A percentile compares a stretch with the other conserved stretches of the same genome.
Conservation (phyloP, 371 early-diverging fungal genomes). For the Haplosporangium sp. region DNA sequence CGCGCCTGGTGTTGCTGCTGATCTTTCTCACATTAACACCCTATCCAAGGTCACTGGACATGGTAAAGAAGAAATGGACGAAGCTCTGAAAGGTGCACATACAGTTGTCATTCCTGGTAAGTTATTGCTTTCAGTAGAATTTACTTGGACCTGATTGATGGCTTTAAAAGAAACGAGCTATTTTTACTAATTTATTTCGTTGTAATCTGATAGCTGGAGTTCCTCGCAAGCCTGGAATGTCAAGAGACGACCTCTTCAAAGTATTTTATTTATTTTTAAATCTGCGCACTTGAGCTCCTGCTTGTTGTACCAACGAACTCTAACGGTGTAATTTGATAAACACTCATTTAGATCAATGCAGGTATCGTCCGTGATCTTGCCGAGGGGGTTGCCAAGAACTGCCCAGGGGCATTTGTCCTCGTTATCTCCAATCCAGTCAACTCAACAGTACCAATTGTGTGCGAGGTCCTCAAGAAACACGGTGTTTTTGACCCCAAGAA, state of each 20-base stretch:
- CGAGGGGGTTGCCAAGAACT: conserved; percentile 77
- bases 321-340: too few species aligned
- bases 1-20: conserved; percentile 97
- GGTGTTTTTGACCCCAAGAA: conserved; percentile 91
- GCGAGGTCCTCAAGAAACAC: conserved; percentile 83
- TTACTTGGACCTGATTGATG: too few species aligned
- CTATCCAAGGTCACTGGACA: conserved; percentile 72
- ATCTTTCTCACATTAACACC: conserved; percentile 97
- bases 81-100: conserved; percentile 87
- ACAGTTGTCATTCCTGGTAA: conserved; percentile 91
- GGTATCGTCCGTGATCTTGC: conserved; percentile 86
- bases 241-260: conserved; percentile 88
- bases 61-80: conserved; percentile 79
- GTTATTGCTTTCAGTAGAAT: neutral
- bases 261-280: conserved; percentile 49
- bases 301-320: neutral
- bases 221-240: conserved; percentile 93
- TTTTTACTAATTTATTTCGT: neutral
- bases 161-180: too few species aligned
- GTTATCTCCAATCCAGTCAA: conserved; percentile 93
- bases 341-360: conserved; percentile 74
- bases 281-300: neutral
- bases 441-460: conserved; percentile 88
- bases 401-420: conserved; percentile 81
- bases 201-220: conserved; percentile 72